A percentile compares a stretch with the other conserved stretches of the same genome.
Evolutionary conservation across 2,329 filamentous ascomycete species (phyloP).

Genomic region (Colletotrichum cereale): DNA sequence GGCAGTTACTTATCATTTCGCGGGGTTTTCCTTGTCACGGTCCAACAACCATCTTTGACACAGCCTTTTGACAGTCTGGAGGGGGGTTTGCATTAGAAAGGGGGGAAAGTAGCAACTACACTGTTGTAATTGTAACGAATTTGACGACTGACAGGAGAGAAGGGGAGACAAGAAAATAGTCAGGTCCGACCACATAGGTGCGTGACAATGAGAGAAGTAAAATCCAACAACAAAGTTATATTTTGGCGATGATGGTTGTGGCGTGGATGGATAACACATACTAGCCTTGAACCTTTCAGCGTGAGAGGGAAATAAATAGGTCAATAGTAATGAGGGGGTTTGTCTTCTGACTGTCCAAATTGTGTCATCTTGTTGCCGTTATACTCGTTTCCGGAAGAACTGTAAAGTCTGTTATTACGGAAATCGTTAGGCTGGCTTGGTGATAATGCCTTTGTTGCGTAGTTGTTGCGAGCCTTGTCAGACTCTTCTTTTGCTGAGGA

Average conservation of each 20-base stretch:
- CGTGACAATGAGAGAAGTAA: conserved; percentile 13
- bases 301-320: background rate
- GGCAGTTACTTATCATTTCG: background rate
- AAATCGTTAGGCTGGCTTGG: too few relatives aligned
- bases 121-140: conserved; percentile 42
- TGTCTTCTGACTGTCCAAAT: too few relatives aligned
- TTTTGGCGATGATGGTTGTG: background rate
- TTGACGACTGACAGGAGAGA: conserved; percentile 28
- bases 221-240: background rate
- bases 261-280: background rate
- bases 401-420: too few relatives aligned
- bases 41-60: background rate
- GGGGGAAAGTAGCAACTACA: conserved; percentile 41
- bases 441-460: too few relatives aligned
- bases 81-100: conserved; percentile 36
- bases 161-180: background rate
- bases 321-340: too few relatives aligned
- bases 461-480: too few relatives aligned
- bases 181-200: conserved; percentile 8
- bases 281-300: background rate
- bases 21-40: background rate
- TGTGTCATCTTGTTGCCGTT: too few relatives aligned
- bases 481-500: too few relatives aligned
- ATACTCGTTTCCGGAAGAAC: background rate
- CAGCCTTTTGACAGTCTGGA: conserved; percentile 1